Evolutionary conservation across 371 early-diverging fungal genomes (phyloP).

Genomic region (Mitosporidium daphniae): DNA sequence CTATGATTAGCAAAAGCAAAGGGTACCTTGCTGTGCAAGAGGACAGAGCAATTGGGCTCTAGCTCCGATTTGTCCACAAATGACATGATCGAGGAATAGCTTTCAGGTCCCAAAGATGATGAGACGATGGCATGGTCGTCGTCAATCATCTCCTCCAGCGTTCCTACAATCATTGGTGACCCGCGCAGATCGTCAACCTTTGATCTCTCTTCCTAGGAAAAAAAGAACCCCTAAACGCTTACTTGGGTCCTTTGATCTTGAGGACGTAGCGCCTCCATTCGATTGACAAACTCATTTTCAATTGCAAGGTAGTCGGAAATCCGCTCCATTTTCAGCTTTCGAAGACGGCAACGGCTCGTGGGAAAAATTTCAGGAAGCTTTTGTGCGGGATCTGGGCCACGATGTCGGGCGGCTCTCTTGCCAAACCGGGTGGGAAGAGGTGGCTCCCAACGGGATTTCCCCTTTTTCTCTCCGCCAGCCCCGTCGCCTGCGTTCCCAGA

Average conservation of each 20-base stretch:
- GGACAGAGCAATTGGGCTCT: constrained; percentile 12
- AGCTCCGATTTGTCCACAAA: constrained; percentile 12
- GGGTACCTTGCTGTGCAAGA: constrained; percentile 4
- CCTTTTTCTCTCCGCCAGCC: constrained; percentile 12
- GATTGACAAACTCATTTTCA: constrained; percentile 87
- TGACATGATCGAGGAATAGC: constrained; percentile 19
- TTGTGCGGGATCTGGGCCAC: constrained; percentile 56
- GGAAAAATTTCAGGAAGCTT: constrained; percentile 59
- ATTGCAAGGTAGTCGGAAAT: constrained; percentile 83
- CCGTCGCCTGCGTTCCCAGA: too few species aligned
- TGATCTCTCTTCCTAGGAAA: constrained; percentile 34
- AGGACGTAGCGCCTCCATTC: constrained; percentile 73
- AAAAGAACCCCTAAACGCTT: not conserved
- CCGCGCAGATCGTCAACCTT: constrained; percentile 89
- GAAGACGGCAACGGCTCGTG: constrained; percentile 71
- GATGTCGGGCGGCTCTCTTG: constrained; percentile 63
- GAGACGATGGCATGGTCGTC: constrained; percentile 98
- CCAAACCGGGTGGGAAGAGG: constrained; percentile 85
- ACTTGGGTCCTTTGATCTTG: constrained; percentile 56
- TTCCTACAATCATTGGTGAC: constrained; percentile 92
- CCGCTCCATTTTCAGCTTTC: constrained; percentile 68
- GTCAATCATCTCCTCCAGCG: constrained; percentile 97
- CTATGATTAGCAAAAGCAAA: constrained; percentile 4
- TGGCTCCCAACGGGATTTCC: constrained; percentile 89
- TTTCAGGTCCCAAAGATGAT: constrained; percentile 72